A percentile compares a stretch with the other conserved stretches of the same genome.
Conservation (phyloP, 73 alveolate genomes). For the Paramecium octaurelia region DNA sequence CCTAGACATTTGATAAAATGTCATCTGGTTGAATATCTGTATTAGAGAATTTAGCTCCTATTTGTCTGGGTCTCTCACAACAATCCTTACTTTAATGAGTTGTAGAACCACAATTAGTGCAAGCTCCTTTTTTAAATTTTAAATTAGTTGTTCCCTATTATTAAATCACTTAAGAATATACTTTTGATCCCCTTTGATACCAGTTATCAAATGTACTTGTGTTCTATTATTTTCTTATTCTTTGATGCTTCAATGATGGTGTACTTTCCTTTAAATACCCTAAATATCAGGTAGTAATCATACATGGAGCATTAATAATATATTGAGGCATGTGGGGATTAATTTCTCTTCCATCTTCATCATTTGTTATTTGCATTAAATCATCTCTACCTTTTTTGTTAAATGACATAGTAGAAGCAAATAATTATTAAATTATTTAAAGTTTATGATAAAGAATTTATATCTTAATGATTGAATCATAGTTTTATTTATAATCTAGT, state of each 20-base stretch:
- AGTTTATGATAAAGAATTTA: background rate
- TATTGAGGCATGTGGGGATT: slow-evolving; percentile 93
- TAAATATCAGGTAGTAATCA: background rate
- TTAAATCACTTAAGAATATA: background rate
- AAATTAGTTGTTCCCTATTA: slow-evolving; percentile 54
- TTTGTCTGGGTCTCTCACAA: slow-evolving; percentile 63
- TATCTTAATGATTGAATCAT: background rate
- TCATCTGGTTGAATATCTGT: slow-evolving; percentile 85
- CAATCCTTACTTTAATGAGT: background rate
- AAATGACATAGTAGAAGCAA: background rate
- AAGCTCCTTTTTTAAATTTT: slow-evolving; percentile 92
- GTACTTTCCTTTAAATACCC: slow-evolving; percentile 83
- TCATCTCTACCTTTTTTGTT: background rate
- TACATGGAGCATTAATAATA: slow-evolving; percentile 91
- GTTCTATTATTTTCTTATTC: slow-evolving; percentile 68
- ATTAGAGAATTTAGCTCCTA: background rate
- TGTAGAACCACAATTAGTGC: slow-evolving; percentile 40
- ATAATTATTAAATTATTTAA: background rate
- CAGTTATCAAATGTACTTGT: slow-evolving; percentile 69
- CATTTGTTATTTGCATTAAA: slow-evolving; percentile 8
- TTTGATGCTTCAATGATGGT: slow-evolving; percentile 83
- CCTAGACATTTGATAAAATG: slow-evolving; percentile 65
- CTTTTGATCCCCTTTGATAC: slow-evolving; percentile 77
- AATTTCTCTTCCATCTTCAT: slow-evolving; percentile 63
- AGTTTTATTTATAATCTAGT: background rate